phyloP scores from a whole-genome alignment of 1,284 basidiomycete species.

The Pterula multifida region DNA sequence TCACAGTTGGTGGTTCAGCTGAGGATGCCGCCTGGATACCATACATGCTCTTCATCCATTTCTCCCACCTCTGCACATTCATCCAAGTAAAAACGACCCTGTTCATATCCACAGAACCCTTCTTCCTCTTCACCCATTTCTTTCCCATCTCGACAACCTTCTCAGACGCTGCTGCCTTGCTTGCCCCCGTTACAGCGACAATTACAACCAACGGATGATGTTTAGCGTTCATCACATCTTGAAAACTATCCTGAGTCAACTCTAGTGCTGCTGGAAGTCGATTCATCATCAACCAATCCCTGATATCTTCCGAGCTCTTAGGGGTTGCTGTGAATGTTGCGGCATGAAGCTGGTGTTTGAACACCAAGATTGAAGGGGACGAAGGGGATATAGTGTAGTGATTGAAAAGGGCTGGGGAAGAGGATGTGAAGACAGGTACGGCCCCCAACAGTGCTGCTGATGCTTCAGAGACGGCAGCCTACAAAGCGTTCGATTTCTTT shows the following conservation, averaged over 20 bases:
- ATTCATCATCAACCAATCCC: slow-evolving; percentile 49
- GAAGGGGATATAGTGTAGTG: slow-evolving; percentile 39
- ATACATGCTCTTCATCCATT: slow-evolving; percentile 86
- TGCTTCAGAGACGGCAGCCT: slow-evolving; percentile 24
- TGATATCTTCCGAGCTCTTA: slow-evolving; percentile 20
- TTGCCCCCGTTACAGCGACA: slow-evolving; percentile 31
- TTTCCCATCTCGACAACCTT: slow-evolving; percentile 42
- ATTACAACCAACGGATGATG: slow-evolving; percentile 69
- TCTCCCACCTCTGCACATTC: slow-evolving; percentile 68
- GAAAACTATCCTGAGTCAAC: slow-evolving; percentile 28
- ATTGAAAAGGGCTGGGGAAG: slow-evolving; percentile 38
- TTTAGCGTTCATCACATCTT: slow-evolving; percentile 62
- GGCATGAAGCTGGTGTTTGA: slow-evolving; percentile 55
- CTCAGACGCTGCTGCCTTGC: slow-evolving; percentile 29
- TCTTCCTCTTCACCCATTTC: slow-evolving; percentile 44
- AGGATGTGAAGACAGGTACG: slow-evolving; percentile 48
- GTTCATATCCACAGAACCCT: slow-evolving; percentile 19
- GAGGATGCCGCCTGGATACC: slow-evolving; percentile 29
- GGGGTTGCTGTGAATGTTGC: slow-evolving; percentile 22
- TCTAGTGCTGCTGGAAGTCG: slow-evolving; percentile 62
- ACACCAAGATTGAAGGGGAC: slow-evolving; percentile 52
- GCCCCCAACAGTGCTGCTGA: slow-evolving; percentile 49
- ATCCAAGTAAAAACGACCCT: slow-evolving; percentile 81
- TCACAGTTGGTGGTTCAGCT: background rate
- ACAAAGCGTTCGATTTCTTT: background rate